Evolutionary conservation across 1,139 yeast genomes (phyloP), one percentile per base, ranked within the genome.

Genomic region (Lodderomyces oxycetoniae): DNA sequence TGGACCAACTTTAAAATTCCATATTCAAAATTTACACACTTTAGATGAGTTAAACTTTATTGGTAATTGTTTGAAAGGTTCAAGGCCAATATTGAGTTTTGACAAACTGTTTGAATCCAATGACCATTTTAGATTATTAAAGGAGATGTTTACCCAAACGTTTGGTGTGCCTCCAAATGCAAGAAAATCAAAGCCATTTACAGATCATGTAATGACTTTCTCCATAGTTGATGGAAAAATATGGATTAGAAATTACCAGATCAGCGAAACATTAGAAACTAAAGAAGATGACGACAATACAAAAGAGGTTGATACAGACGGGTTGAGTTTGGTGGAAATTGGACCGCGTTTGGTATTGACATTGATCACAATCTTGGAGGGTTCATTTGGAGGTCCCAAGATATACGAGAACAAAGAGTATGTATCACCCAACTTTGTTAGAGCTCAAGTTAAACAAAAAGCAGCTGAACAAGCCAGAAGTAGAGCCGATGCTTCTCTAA

Each of bases 271-370:
- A 28, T 69, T 71, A 33, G 74, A 68, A 34, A 64, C 62, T 30
- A 71, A 72, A 48, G 43, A 38, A 17, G 40, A 42, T 25, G 74
- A 70, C 26, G 67, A 64, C 35, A 68, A 61, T 37, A 30, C 15
- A 8, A 61, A 56, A 34, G 59, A 59, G 43, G 16, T 45, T 40
- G 48, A 53, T 49, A 53, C 53, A 38, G 71, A 74, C 43, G 86
- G 83, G 46, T 60, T 84, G 42, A 77, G 85, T 23, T 70, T 91
- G 52, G 84, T 93, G 42, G 99, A 91, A 67, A 88, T 91, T 48
- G 99, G 99, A 3, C 99, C 99, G 35, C 77, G 99, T 56, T 81
- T 89, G 49, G 97, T 93, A 25, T 72, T 93, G 66, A 91, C 98
- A 3, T 79, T 85, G 47, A 89, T 91, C 48, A 82, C 95, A 41